These are phyloP conservation scores for Boletus bicolor DNA, from an alignment of 768 basidiomycete species.

Conservation along the genomic window DNA sequence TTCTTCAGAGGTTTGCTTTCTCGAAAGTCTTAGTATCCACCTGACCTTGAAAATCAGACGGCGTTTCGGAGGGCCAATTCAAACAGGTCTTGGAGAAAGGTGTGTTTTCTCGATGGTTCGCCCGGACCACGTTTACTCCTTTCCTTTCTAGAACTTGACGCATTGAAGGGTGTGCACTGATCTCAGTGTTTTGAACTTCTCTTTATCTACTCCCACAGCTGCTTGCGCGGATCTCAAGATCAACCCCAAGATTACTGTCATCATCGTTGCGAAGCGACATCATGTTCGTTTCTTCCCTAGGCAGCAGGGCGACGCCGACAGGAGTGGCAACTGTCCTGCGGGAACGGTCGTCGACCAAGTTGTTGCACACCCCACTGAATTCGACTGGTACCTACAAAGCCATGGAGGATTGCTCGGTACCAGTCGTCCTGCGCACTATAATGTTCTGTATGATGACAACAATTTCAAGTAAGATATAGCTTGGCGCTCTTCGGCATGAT, in stretches of 20 bases:
- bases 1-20: conserved; percentile 64
- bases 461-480: conserved; percentile 47
- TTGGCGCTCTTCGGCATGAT: not conserved
- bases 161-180: conserved; percentile 48
- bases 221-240: conserved; percentile 62
- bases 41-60: conserved; percentile 34
- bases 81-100: conserved; percentile 49
- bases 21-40: not conserved
- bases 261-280: conserved; percentile 70
- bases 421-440: conserved; percentile 62
- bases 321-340: conserved; percentile 69
- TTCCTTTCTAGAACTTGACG: conserved; percentile 47
- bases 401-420: conserved; percentile 79
- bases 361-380: conserved; percentile 67
- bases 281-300: conserved; percentile 53
- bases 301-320: conserved; percentile 47
- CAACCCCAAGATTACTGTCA: conserved; percentile 64
- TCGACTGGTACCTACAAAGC: conserved; percentile 76
- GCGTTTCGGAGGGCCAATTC: conserved; percentile 58
- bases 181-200: not conserved
- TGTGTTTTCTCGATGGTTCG: conserved; percentile 25
- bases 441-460: conserved; percentile 47
- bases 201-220: conserved; percentile 35
- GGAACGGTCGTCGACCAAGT: conserved; percentile 76
- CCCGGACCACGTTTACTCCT: not conserved